Conservation (phyloP, 306 rosid species). For the Dalbergia cultrata region DNA sequence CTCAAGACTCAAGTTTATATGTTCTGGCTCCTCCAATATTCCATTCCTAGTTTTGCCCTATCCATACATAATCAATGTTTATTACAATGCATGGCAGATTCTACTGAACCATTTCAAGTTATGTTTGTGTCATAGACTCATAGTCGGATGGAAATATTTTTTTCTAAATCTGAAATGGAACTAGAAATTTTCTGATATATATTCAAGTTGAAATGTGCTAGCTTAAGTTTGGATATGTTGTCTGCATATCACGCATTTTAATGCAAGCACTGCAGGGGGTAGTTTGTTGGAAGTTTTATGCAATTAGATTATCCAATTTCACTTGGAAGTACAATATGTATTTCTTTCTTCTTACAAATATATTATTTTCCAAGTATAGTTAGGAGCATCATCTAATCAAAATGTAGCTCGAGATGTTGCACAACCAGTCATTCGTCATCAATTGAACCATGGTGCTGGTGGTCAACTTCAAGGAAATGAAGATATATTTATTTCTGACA, state of each 20-base stretch:
- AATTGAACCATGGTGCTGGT: conserved; percentile 38
- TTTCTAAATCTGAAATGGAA: conserved; percentile 18
- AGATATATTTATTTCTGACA: conserved; percentile 43
- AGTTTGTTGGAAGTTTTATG: conserved; percentile 36
- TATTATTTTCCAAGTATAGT: conserved; percentile 46
- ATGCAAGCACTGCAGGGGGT: conserved; percentile 10
- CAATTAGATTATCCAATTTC: conserved; percentile 22
- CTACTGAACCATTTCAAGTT: conserved; percentile 36
- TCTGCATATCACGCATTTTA: conserved; percentile 23
- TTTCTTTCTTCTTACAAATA: conserved; percentile 48
- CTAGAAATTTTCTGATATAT: neutral
- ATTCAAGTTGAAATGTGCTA: conserved; percentile 18
- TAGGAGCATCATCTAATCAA: conserved; percentile 56
- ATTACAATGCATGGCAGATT: conserved; percentile 23
- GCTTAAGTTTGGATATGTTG: conserved; percentile 1
- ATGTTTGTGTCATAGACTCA: neutral
- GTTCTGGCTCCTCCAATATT: conserved; percentile 29
- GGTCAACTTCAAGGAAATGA: conserved; percentile 47
- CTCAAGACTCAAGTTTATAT: conserved; percentile 12
- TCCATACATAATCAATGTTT: conserved; percentile 15
- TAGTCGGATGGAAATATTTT: neutral
- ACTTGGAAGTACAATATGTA: conserved; percentile 16
- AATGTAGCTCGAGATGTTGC: conserved; percentile 47
- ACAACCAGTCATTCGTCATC: conserved; percentile 43
- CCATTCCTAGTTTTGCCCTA: neutral